Evolutionary conservation across 176 grass and related monocot genomes (phyloP).

Genomic region (Phoenix dactylifera): DNA sequence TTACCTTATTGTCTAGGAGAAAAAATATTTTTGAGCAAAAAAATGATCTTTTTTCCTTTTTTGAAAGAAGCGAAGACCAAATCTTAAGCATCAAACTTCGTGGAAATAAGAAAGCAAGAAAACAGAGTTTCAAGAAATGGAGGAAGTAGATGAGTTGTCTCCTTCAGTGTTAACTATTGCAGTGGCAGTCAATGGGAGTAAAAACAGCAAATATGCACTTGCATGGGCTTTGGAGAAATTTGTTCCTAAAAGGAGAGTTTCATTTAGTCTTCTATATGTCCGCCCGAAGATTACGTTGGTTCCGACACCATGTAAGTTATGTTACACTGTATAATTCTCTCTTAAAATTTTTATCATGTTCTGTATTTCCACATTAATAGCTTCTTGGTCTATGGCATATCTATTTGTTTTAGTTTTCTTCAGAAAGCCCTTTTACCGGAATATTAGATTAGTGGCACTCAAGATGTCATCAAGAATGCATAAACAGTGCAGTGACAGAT

Average conservation of each 20-base stretch:
- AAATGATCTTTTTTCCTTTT: neutral
- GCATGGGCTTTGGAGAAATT: constrained; percentile 39
- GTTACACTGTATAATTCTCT: neutral
- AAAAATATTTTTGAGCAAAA: no score
- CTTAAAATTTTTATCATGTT: neutral
- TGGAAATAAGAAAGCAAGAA: neutral
- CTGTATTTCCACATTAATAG: neutral
- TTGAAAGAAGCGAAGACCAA: neutral
- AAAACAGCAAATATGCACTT: constrained; percentile 28
- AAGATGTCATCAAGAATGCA: no score
- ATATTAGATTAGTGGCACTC: no score
- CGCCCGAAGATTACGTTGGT: constrained; percentile 23
- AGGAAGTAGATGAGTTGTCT: neutral
- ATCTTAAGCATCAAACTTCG: neutral
- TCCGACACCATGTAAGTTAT: constrained; percentile 34
- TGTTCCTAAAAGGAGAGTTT: neutral
- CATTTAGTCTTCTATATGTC: constrained; percentile 33
- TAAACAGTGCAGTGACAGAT: no score
- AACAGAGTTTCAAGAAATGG: neutral
- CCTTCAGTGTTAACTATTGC: constrained; percentile 23
- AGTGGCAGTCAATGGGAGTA: constrained; percentile 21
- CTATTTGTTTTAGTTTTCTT: neutral
- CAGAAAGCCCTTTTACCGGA: no score
- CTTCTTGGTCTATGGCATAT: constrained; percentile 1
- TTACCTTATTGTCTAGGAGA: no score